These are phyloP conservation scores for Pachyrhizus erosus DNA, from an alignment of 306 rosid genomes.

Conservation along the genomic window DNA sequence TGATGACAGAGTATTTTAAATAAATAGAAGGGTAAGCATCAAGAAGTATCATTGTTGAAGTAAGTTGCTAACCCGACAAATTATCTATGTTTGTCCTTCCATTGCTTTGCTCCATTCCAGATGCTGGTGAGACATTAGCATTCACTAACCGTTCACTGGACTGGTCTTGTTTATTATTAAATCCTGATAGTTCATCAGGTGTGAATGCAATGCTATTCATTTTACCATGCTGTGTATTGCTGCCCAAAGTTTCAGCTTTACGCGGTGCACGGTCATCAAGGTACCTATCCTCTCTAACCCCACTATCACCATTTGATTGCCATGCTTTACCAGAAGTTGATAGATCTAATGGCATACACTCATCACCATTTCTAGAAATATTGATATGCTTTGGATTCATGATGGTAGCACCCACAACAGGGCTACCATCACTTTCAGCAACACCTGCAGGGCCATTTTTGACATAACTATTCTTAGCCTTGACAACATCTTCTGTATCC, in stretches of 20 bases:
- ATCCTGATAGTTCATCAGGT: constrained; percentile 73
- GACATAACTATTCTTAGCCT: constrained; percentile 61
- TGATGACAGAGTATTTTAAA: constrained; percentile 19
- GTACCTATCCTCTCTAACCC: constrained; percentile 68
- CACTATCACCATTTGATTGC: constrained; percentile 69
- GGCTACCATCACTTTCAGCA: constrained; percentile 76
- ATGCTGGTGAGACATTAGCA: constrained; percentile 62
- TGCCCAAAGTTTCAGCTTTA: constrained; percentile 61
- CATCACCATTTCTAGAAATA: constrained; percentile 75
- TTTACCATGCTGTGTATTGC: constrained; percentile 57
- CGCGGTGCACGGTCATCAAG: constrained; percentile 58
- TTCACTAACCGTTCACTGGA: constrained; percentile 62
- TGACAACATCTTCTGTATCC: constrained; percentile 90
- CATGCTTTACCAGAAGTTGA: constrained; percentile 77
- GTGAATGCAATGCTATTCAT: constrained; percentile 53
- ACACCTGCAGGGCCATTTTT: constrained; percentile 59
- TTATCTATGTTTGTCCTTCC: constrained; percentile 67
- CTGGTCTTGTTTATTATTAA: constrained; percentile 67
- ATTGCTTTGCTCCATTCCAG: constrained; percentile 68
- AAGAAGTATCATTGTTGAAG: constrained; percentile 31
- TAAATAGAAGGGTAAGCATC: constrained; percentile 33
- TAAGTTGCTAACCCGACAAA: constrained; percentile 70
- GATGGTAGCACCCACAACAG: constrained; percentile 61
- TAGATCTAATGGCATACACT: constrained; percentile 73
- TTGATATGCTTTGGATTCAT: constrained; percentile 62